A percentile compares a stretch with the other conserved stretches of the same genome.
phyloP scores from a whole-genome alignment of 2,329 filamentous ascomycete genomes.

The Zymoseptoria pseudotritici region DNA sequence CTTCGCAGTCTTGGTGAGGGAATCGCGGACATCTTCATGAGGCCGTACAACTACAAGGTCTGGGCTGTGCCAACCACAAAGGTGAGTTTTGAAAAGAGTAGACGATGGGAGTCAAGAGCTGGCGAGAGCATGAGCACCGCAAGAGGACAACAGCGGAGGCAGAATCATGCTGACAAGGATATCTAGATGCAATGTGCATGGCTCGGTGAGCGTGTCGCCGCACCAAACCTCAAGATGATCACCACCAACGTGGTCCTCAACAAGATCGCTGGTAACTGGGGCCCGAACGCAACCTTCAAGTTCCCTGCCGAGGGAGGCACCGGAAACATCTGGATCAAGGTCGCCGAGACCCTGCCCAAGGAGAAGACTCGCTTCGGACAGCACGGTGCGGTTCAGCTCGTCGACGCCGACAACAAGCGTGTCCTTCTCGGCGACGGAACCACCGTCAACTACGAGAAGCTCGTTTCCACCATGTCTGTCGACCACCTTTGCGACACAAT shows the following conservation, averaged over 20 bases:
- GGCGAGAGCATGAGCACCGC: background rate
- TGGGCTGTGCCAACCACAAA: conserved; percentile 98
- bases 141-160: background rate
- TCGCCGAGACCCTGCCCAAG: conserved; percentile 84
- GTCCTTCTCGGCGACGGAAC: conserved; percentile 79
- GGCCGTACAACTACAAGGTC: conserved; percentile 99
- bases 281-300: conserved; percentile 94
- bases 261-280: conserved; percentile 96
- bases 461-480: conserved; percentile 93
- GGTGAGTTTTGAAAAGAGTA: conserved; percentile 57
- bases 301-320: conserved; percentile 95
- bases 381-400: conserved; percentile 73
- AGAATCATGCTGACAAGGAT: conserved; percentile 14
- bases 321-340: conserved; percentile 97
- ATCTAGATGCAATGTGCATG: conserved; percentile 93
- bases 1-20: conserved; percentile 82
- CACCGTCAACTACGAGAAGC: conserved; percentile 82
- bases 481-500: conserved; percentile 82
- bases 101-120: background rate
- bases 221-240: conserved; percentile 88
- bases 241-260: conserved; percentile 91
- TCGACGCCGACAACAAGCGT: conserved; percentile 77
- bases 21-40: conserved; percentile 94
- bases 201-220: conserved; percentile 97
- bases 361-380: conserved; percentile 88